Conservation (phyloP, 2,329 filamentous ascomycete genomes). For the Coniochaeta prunicola region DNA sequence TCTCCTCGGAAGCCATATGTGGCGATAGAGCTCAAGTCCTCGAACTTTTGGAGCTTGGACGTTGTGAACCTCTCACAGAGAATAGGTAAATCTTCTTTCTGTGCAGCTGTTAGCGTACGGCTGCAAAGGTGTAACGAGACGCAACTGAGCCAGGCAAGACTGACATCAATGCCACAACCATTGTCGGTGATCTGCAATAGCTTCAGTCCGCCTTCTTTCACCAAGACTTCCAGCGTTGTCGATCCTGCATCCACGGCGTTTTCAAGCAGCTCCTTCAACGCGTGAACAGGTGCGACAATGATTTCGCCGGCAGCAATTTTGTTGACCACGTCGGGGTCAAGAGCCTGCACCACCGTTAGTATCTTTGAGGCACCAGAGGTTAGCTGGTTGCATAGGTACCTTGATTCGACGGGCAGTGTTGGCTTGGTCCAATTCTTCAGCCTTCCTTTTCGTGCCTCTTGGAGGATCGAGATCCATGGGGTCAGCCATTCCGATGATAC, state of each 20-base stretch:
- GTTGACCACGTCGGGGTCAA: slow-evolving; percentile 91
- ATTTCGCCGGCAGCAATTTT: slow-evolving; percentile 98
- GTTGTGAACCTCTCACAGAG: slow-evolving; percentile 95
- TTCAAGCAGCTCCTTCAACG: slow-evolving; percentile 92
- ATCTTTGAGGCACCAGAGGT: slow-evolving; percentile 1
- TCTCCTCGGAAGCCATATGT: slow-evolving; percentile 99
- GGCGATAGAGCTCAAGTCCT: slow-evolving; percentile 81
- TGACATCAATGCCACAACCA: slow-evolving; percentile 86
- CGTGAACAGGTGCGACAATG: slow-evolving; percentile 93
- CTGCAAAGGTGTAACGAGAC: neutral
- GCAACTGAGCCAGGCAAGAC: neutral
- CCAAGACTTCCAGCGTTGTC: slow-evolving; percentile 80
- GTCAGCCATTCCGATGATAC: slow-evolving; percentile 8
- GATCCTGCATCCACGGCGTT: slow-evolving; percentile 97
- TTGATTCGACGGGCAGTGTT: slow-evolving; percentile 7
- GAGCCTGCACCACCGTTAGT: slow-evolving; percentile 45
- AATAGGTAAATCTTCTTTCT: slow-evolving; percentile 88
- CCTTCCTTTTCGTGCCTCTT: slow-evolving; percentile 23
- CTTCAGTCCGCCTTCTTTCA: slow-evolving; percentile 93
- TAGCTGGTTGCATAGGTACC: neutral
- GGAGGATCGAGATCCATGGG: slow-evolving; percentile 27
- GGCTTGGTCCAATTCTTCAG: slow-evolving; percentile 3
- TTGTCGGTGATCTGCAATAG: slow-evolving; percentile 96
- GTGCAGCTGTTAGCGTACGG: neutral
- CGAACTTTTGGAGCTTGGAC: slow-evolving; percentile 88